Percentiles rank a stretch among this genome's conserved stretches.
Evolutionary conservation across 2,329 filamentous ascomycete genomes (phyloP).

Genomic region (Parascedosporium putredinis): DNA sequence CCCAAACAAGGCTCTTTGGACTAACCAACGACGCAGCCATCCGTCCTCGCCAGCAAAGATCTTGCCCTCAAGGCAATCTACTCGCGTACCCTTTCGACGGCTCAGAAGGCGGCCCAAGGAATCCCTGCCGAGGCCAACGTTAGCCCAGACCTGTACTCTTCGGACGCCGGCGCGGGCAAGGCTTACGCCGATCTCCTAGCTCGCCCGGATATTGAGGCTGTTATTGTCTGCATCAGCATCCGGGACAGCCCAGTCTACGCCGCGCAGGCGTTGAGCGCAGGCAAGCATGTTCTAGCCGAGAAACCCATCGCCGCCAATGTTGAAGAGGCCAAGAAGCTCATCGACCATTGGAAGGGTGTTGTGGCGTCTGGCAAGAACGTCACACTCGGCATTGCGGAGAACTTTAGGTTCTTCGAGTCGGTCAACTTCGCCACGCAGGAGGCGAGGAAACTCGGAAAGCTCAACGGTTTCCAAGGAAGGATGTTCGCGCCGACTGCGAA

Average conservation of each 20-base stretch:
- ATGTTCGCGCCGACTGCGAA: slow-evolving; percentile 34
- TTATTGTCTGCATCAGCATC: slow-evolving; percentile 53
- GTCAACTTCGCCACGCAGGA: slow-evolving; percentile 40
- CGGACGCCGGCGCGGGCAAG: slow-evolving; percentile 36
- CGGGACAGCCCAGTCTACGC: slow-evolving; percentile 46
- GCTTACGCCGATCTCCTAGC: slow-evolving; percentile 40
- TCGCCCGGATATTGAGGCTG: slow-evolving; percentile 41
- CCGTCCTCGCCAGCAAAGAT: slow-evolving; percentile 38
- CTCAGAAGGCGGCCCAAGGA: slow-evolving; percentile 38
- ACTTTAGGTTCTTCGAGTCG: slow-evolving; percentile 54
- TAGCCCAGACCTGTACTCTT: slow-evolving; percentile 43
- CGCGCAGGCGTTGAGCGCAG: slow-evolving; percentile 46
- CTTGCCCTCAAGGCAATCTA: slow-evolving; percentile 54
- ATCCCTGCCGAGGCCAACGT: background rate
- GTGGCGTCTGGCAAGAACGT: slow-evolving; percentile 2
- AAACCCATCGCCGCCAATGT: slow-evolving; percentile 57
- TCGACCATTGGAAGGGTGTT: slow-evolving; percentile 21
- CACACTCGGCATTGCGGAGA: slow-evolving; percentile 57
- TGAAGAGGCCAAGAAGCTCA: slow-evolving; percentile 27
- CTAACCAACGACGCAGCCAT: no score
- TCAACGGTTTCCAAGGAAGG: slow-evolving; percentile 3
- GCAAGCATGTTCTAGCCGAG: slow-evolving; percentile 60
- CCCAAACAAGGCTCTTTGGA: no score
- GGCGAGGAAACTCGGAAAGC: slow-evolving; percentile 37
- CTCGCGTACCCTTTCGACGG: slow-evolving; percentile 49